These are phyloP conservation scores for Echeveria elegans DNA, from an alignment of 164 flowering plant genomes.

Conservation along the genomic window DNA sequence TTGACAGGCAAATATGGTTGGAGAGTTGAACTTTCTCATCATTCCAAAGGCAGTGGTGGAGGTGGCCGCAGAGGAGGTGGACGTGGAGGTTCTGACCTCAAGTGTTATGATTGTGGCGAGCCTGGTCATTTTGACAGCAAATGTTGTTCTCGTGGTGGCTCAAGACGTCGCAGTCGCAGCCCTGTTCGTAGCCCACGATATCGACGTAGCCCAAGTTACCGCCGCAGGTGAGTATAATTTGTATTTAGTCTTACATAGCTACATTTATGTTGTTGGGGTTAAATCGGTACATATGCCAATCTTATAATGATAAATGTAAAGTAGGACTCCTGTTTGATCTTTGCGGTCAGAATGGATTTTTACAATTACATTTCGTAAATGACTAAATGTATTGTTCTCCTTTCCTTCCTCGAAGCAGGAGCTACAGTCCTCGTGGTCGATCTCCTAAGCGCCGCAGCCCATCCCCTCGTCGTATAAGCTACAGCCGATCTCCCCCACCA, in stretches of 20 bases:
- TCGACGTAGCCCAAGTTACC: slow-evolving; percentile 89
- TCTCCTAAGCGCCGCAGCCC: slow-evolving; percentile 66
- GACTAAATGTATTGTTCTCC: not conserved
- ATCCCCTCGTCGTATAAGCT: slow-evolving; percentile 69
- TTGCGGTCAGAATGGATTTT: too few relatives aligned
- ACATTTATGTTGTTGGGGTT: not conserved
- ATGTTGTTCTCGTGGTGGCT: slow-evolving; percentile 49
- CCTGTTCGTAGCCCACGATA: slow-evolving; percentile 34
- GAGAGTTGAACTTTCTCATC: slow-evolving; percentile 93
- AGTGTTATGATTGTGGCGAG: slow-evolving; percentile 96
- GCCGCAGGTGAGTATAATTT: slow-evolving; percentile 48
- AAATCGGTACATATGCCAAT: too few relatives aligned
- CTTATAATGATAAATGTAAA: not conserved
- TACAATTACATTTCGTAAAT: not conserved
- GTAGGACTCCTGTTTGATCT: not conserved
- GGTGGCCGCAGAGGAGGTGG: slow-evolving; percentile 67
- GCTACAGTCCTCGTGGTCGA: slow-evolving; percentile 75
- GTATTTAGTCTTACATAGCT: not conserved
- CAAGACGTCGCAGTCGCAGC: slow-evolving; percentile 80
- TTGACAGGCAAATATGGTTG: slow-evolving; percentile 79
- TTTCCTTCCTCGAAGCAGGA: slow-evolving; percentile 31
- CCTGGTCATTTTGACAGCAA: slow-evolving; percentile 98
- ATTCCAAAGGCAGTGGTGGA: slow-evolving; percentile 65
- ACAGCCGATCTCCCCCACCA: slow-evolving; percentile 59
- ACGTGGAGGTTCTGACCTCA: slow-evolving; percentile 75